Conservation (phyloP, 768 basidiomycete species). For the Goffeauzyma gilvescens region DNA sequence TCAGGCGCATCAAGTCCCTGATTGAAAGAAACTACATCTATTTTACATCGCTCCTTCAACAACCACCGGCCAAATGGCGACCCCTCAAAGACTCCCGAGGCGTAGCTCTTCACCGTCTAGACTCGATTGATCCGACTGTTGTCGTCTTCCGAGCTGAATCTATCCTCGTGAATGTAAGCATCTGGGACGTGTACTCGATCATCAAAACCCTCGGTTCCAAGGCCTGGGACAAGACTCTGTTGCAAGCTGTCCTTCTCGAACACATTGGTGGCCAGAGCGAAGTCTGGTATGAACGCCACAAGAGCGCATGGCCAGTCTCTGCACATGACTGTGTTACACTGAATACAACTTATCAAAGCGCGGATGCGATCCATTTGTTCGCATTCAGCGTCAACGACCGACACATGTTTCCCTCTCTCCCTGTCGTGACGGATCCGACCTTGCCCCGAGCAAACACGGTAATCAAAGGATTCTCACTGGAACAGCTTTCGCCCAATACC, state of each 20-base stretch:
- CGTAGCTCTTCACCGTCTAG: conserved; percentile 82
- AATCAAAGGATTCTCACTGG: conserved; percentile 95
- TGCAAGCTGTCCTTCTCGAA: conserved; percentile 66
- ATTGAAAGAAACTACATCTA: conserved; percentile 91
- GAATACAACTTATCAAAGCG: conserved; percentile 92
- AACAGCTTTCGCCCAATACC: conserved; percentile 81
- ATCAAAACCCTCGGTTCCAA: conserved; percentile 71
- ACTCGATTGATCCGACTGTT: conserved; percentile 89
- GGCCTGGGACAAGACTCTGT: conserved; percentile 78
- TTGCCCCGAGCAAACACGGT: conserved; percentile 89
- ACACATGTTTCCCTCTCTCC: conserved; percentile 50
- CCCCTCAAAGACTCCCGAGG: conserved; percentile 56
- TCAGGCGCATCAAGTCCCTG: conserved; percentile 53
- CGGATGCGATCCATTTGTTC: conserved; percentile 83
- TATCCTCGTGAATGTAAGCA: conserved; percentile 80
- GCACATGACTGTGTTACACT: conserved; percentile 78
- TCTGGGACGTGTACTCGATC: conserved; percentile 85
- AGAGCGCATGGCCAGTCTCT: conserved; percentile 71
- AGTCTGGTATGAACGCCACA: conserved; percentile 80
- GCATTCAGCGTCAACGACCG: conserved; percentile 82
- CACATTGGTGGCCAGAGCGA: conserved; percentile 64
- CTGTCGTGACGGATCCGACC: conserved; percentile 49
- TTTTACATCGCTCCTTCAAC: conserved; percentile 87
- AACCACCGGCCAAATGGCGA: conserved; percentile 97
- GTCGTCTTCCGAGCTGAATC: conserved; percentile 93